Conservation (phyloP, 371 early-diverging fungal genomes). For the Mucor piriformis region DNA sequence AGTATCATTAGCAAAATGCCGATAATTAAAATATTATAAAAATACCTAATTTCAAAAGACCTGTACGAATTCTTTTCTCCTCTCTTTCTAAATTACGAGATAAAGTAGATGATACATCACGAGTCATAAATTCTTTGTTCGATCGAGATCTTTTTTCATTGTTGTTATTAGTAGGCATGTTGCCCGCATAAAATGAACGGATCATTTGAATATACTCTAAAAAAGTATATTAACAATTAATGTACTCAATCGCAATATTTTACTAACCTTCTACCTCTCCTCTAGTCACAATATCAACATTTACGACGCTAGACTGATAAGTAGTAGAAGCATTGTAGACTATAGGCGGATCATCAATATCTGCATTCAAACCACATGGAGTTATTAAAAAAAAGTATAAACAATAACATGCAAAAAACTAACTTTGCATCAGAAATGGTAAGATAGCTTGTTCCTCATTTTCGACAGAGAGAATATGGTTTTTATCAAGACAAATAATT, state of each 20-base stretch:
- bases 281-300: slow-evolving; percentile 1
- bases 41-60: slow-evolving; percentile 15
- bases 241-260: neutral
- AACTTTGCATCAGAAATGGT: slow-evolving; percentile 8
- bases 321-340: neutral
- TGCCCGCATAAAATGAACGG: slow-evolving; percentile 12
- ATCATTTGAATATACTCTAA: slow-evolving; percentile 15
- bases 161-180: neutral
- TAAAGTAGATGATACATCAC: slow-evolving; percentile 10
- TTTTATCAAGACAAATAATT: slow-evolving; percentile 5
- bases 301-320: neutral
- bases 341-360: slow-evolving; percentile 6
- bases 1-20: too few species aligned
- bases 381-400: neutral
- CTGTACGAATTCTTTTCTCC: slow-evolving; percentile 7
- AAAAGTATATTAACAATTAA: neutral
- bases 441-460: neutral
- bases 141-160: neutral
- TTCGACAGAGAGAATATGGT: neutral
- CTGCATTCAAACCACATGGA: neutral
- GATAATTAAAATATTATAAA: too few species aligned
- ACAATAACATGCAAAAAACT: neutral
- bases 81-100: slow-evolving; percentile 18
- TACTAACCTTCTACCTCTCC: slow-evolving; percentile 19
- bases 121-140: neutral